Evolutionary conservation across 164 flowering plant genomes (phyloP).

Genomic region (Warburgia ugandensis): DNA sequence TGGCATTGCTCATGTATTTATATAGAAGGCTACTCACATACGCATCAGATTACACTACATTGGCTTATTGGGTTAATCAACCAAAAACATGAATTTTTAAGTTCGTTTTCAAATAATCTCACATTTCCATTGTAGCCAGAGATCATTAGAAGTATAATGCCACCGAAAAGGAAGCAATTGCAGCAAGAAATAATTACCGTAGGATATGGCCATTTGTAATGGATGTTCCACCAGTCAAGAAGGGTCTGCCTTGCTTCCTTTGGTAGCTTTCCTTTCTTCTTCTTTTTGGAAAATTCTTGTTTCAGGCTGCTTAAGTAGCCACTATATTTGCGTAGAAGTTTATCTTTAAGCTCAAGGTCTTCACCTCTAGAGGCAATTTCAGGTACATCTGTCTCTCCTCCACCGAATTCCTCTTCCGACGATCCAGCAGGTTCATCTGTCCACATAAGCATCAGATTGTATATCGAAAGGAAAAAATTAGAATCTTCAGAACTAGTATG

Average conservation of each 20-base stretch:
- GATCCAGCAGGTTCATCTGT: constrained; percentile 43
- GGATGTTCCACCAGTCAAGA: constrained; percentile 69
- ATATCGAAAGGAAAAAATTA: no score
- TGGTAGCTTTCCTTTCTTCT: constrained; percentile 68
- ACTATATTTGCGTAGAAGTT: constrained; percentile 48
- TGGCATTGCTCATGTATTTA: no score
- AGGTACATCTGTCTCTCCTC: constrained; percentile 35
- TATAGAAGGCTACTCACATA: no score
- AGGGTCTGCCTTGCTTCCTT: constrained; percentile 56
- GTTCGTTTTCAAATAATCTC: no score
- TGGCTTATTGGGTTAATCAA: no score
- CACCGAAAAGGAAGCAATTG: neutral
- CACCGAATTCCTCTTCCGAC: constrained; percentile 58
- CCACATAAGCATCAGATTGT: neutral
- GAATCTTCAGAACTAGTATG: no score
- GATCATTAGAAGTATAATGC: no score
- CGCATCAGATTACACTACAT: no score
- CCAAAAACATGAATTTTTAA: no score
- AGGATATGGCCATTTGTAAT: constrained; percentile 74
- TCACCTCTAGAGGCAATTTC: constrained; percentile 20
- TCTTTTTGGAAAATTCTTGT: constrained; percentile 67
- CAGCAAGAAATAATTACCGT: constrained; percentile 28
- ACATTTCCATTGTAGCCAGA: no score
- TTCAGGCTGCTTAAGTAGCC: constrained; percentile 52
- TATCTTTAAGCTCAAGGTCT: constrained; percentile 56